phyloP scores from a whole-genome alignment of 164 flowering plant species.

The grape (Vitis vinifera) region ASM3070453v1 NC_081810.1:5631501-5632000 shows the following conservation, averaged over 20 bases:
- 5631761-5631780: background rate
- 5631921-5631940: background rate
- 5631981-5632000: background rate
- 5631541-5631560: conserved; percentile 14
- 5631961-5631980: background rate
- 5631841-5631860: background rate
- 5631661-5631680: background rate
- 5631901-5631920: conserved; percentile 16
- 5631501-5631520: too few species aligned
- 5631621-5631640: conserved; percentile 12
- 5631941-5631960: background rate
- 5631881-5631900: conserved; percentile 11
- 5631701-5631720: background rate
- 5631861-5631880: conserved; percentile 6
- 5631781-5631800: conserved; percentile 8
- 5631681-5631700: background rate
- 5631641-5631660: conserved; percentile 19
- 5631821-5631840: conserved; percentile 7
- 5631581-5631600: conserved; percentile 1
- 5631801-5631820: conserved; percentile 14
- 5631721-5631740: background rate
- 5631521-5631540: background rate
- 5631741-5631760: conserved; percentile 18
- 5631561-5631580: conserved; percentile 16
- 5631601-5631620: conserved; percentile 4